These are phyloP conservation scores for Arthroderma sp. DNA, from an alignment of 2,329 filamentous ascomycete species.

Conservation along the genomic window DNA sequence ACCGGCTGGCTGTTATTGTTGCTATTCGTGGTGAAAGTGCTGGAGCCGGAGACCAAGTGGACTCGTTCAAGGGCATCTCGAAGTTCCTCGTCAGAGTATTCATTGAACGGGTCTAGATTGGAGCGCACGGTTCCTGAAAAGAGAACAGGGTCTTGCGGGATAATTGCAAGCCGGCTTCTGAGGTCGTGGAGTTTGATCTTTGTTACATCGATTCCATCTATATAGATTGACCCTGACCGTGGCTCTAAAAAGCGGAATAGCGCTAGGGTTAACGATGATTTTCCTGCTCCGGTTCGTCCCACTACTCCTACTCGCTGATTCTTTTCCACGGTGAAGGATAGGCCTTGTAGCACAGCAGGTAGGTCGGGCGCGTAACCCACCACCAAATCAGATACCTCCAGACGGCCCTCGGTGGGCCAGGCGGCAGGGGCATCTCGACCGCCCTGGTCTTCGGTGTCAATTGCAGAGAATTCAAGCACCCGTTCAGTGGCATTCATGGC, in stretches of 20 bases:
- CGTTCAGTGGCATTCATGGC: constrained; percentile 70
- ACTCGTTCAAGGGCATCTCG: constrained; percentile 57
- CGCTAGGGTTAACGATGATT: constrained; percentile 61
- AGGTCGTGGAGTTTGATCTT: constrained; percentile 57
- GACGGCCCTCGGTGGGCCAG: constrained; percentile 61
- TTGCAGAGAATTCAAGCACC: constrained; percentile 59
- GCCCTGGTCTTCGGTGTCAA: constrained; percentile 52
- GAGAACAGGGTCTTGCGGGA: constrained; percentile 69
- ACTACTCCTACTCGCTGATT: constrained; percentile 65
- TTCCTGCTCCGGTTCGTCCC: constrained; percentile 65
- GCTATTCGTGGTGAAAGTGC: neutral
- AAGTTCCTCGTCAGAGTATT: constrained; percentile 56
- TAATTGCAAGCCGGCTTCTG: constrained; percentile 63
- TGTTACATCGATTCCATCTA: constrained; percentile 64
- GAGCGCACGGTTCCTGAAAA: constrained; percentile 66
- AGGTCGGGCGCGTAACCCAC: constrained; percentile 60
- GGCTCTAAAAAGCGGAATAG: constrained; percentile 67
- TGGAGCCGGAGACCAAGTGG: constrained; percentile 43
- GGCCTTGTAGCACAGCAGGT: constrained; percentile 54
- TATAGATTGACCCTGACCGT: constrained; percentile 49
- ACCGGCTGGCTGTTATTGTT: neutral
- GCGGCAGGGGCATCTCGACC: constrained; percentile 51
- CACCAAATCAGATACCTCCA: constrained; percentile 61
- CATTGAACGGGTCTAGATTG: constrained; percentile 65
- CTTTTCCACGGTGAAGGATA: constrained; percentile 52